phyloP scores from a whole-genome alignment of 257 asterid genomes.

The Solanum boliviense region DNA sequence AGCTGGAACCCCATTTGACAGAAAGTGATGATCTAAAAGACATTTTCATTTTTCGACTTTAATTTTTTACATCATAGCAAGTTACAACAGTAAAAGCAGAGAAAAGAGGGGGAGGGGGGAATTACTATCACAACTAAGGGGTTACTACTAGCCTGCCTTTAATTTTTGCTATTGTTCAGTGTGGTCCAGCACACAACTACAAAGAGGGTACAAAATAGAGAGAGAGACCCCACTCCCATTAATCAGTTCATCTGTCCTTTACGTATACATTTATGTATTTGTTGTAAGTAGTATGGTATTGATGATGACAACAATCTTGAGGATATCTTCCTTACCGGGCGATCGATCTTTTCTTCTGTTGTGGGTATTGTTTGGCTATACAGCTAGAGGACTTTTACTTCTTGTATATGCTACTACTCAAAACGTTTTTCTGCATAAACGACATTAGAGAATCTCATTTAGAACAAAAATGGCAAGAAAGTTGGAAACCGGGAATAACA shows the following conservation, averaged over 20 bases:
- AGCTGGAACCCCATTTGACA: background rate
- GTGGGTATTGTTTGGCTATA: constrained; percentile 28
- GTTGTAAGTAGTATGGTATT: constrained; percentile 52
- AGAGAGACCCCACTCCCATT: constrained; percentile 53
- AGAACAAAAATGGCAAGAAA: background rate
- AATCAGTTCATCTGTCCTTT: constrained; percentile 70
- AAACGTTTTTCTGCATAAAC: constrained; percentile 53
- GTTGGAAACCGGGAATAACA: background rate
- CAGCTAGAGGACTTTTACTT: constrained; percentile 4
- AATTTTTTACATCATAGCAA: background rate
- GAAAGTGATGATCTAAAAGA: background rate
- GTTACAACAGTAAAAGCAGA: background rate
- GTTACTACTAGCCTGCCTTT: background rate
- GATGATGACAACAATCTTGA: constrained; percentile 60
- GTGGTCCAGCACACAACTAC: constrained; percentile 57
- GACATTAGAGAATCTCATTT: background rate
- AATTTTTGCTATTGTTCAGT: constrained; percentile 1
- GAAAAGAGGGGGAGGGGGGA: background rate
- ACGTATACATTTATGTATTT: constrained; percentile 60
- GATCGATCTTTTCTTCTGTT: constrained; percentile 43
- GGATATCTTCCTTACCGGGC: constrained; percentile 34
- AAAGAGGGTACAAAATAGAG: constrained; percentile 7
- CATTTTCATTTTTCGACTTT: background rate
- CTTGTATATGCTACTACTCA: constrained; percentile 27
- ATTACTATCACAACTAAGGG: background rate